Conservation (phyloP, 2,329 filamentous ascomycete species). For the Ceratocystiopsis minuta region DNA sequence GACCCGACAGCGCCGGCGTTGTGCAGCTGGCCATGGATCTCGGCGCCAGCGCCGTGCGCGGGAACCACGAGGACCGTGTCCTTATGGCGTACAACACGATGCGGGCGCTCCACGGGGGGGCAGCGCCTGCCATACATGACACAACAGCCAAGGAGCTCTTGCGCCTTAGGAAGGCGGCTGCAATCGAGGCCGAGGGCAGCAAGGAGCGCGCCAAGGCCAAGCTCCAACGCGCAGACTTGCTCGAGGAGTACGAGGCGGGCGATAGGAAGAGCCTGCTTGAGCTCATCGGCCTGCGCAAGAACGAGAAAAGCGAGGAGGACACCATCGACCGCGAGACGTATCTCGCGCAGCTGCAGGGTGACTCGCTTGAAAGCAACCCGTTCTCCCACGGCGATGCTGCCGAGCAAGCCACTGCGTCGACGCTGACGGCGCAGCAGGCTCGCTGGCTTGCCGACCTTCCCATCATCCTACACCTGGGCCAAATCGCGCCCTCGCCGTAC, state of each 20-base stretch:
- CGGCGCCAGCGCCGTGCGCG: conserved; percentile 65
- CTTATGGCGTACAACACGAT: conserved; percentile 42
- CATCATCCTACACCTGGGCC: conserved; percentile 59
- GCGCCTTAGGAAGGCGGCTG: not conserved
- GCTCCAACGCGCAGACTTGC: conserved; percentile 12
- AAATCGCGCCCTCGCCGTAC: conserved; percentile 19
- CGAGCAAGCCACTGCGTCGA: conserved; percentile 38
- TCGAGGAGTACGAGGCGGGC: not conserved
- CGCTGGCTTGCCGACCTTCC: conserved; percentile 54
- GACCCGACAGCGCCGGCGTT: conserved; percentile 64
- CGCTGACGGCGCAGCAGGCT: conserved; percentile 38
- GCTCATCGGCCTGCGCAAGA: not conserved
- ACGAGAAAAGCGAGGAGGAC: conserved; percentile 5
- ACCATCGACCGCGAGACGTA: conserved; percentile 3
- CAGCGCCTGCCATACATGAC: not conserved
- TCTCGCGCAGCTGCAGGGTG: conserved; percentile 1
- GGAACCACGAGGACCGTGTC: conserved; percentile 82
- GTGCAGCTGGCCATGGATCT: conserved; percentile 56
- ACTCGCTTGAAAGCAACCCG: conserved; percentile 6
- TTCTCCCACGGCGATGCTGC: conserved; percentile 18
- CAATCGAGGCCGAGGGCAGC: conserved; percentile 6
- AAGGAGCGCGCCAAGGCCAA: conserved; percentile 3
- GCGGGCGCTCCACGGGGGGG: conserved; percentile 10
- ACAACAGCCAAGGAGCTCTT: not conserved
- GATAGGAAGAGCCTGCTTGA: not conserved